Base-by-base conservation (phyloP, 2,329 filamentous ascomycete genomes). In the Ophiocordyceps camponoti-leonardi region DNA sequence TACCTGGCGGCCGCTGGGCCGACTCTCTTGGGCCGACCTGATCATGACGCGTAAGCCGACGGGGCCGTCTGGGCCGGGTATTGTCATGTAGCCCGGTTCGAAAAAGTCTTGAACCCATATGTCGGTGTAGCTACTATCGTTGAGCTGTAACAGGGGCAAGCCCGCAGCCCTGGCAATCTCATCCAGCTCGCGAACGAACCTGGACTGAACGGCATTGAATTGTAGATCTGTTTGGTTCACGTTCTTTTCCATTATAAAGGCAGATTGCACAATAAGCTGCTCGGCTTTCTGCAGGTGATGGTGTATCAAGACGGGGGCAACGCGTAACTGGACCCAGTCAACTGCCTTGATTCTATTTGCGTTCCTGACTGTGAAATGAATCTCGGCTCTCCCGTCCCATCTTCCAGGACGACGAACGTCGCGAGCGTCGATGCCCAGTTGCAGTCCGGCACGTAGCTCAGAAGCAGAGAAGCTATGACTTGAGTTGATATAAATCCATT, bases 61-160 rank as follows among this genome's bases (percentile, higher is more conserved):
- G 2, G 59, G 49, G 0, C 61, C 59, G 5, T 59, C 18, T 1
- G 61, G 59, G 0, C 61, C 62, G 0, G 63, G 63, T 48, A 66
- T 66, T 44, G 58, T 63, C 4, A 54, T 52, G 47, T 63, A 67
- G 1, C 52, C 63, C 0, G 63, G 58, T 49, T 66, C 62, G 26
- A 67, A 47, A 35, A 62, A 58, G 45, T 67, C 63, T 47, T 66
- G 64, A 1, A 57, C 53, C 63, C 62, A 67, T 41, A 58, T 51
- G 47, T 65, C 61, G 28, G 47, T 13, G 10, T 20, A 6, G 26
- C 4, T 19, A 7, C 7, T 11, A 13, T 43, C n/a, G n/a, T 43
- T 30, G 42, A 43, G 18, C 35, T 10, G 35, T 16, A 37, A 18
- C n/a, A 37, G 16, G 16, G 35, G 35, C 35, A 37, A 10, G 35